phyloP scores from a whole-genome alignment of 331 rosid species.

The Rhamnella rubrinervis region DNA sequence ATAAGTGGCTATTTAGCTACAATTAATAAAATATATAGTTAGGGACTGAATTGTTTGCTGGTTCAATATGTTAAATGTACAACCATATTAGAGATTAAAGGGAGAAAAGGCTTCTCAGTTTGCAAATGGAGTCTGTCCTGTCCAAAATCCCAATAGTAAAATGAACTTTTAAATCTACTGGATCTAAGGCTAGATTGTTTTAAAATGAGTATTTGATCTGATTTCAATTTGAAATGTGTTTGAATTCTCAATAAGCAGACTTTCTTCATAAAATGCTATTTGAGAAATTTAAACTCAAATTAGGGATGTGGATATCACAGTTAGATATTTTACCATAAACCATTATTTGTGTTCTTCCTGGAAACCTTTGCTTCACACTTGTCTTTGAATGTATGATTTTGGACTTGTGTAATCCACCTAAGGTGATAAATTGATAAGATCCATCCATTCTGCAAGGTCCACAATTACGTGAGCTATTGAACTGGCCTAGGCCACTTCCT shows the following conservation, averaged over 20 bases:
- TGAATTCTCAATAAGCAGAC: background rate
- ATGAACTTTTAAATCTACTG: background rate
- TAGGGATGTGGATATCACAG: background rate
- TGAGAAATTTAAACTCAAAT: background rate
- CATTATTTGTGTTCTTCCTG: background rate
- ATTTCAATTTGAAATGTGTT: background rate
- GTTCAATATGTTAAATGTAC: no score
- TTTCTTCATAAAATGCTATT: background rate
- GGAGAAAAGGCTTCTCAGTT: no score
- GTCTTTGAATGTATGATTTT: background rate
- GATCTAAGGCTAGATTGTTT: background rate
- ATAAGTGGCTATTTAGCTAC: no score
- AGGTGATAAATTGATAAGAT: conserved; percentile 17
- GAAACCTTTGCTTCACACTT: background rate
- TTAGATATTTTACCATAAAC: background rate
- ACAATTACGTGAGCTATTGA: conserved; percentile 68
- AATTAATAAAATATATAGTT: no score
- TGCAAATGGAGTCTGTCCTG: background rate
- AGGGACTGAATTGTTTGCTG: no score
- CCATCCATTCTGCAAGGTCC: conserved; percentile 54
- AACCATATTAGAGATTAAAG: no score
- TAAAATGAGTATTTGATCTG: background rate
- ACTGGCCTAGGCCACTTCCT: conserved; percentile 96
- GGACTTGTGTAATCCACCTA: background rate
- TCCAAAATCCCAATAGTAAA: background rate